Percentiles rank a stretch among this genome's conserved stretches.
Evolutionary conservation across 192 early-diverging fungal species (phyloP).

Genomic region (Paraglomus occultum): DNA sequence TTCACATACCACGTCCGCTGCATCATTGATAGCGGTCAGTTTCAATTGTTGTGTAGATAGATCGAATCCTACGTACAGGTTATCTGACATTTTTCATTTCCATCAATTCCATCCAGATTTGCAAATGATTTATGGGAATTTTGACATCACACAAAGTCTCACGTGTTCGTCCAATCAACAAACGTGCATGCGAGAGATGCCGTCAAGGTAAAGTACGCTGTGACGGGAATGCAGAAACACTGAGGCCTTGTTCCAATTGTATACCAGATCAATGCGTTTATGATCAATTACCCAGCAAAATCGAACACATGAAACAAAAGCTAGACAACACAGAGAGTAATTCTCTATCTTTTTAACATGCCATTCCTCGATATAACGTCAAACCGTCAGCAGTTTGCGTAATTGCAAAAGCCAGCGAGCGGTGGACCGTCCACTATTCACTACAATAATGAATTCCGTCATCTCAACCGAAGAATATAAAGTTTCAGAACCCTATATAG

Average conservation of each 20-base stretch:
- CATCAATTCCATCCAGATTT: background rate
- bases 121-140: too few species aligned
- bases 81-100: background rate
- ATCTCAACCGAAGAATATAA: too few species aligned
- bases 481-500: too few species aligned
- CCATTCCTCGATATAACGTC: too few species aligned
- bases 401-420: too few species aligned
- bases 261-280: slow-evolving; percentile 11
- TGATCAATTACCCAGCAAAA: slow-evolving; percentile 12
- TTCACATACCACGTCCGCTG: slow-evolving; percentile 40
- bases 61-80: slow-evolving; percentile 66
- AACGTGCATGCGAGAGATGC: slow-evolving; percentile 24
- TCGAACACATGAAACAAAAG: background rate
- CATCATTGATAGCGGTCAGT: slow-evolving; percentile 49
- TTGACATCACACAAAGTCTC: too few species aligned
- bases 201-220: slow-evolving; percentile 11
- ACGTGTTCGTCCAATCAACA: slow-evolving; percentile 26
- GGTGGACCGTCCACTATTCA: too few species aligned
- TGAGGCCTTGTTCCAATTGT: slow-evolving; percentile 13
- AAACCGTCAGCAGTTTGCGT: too few species aligned
- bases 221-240: slow-evolving; percentile 9
- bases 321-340: background rate
- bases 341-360: too few species aligned
- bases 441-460: too few species aligned
- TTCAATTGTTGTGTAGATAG: slow-evolving; percentile 80